Percentiles rank a stretch among this genome's conserved stretches.
Evolutionary conservation across 2,329 filamentous ascomycete genomes (phyloP).

Genomic region (Zasmidium citrigriseum): DNA sequence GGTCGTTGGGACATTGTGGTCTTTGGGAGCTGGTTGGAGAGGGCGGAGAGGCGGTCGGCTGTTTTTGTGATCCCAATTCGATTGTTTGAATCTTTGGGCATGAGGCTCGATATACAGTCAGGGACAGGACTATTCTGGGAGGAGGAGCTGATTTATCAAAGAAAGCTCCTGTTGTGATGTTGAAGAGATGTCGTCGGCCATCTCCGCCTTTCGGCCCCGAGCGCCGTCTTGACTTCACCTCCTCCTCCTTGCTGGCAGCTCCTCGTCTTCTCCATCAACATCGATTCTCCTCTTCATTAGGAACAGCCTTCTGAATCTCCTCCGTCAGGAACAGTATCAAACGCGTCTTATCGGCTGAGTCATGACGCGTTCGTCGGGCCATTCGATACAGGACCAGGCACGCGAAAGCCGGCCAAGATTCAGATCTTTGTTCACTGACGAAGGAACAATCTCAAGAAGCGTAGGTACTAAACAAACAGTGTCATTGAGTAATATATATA

Average conservation of each 20-base stretch:
- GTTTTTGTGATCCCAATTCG: background rate
- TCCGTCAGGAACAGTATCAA: no score
- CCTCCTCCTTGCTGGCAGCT: background rate
- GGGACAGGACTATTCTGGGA: background rate
- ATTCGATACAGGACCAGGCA: no score
- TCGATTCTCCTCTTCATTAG: background rate
- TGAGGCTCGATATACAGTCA: background rate
- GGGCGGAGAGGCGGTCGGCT: background rate
- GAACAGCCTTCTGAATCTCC: no score
- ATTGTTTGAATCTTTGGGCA: background rate
- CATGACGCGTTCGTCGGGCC: no score
- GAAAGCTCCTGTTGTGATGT: background rate
- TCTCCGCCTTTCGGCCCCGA: background rate
- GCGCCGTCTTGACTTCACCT: background rate
- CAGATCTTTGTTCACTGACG: no score
- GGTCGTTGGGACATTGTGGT: constrained; percentile 34
- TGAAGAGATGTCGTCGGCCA: background rate
- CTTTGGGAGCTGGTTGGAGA: background rate
- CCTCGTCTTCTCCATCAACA: background rate
- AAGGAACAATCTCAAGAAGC: no score
- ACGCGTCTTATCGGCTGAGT: no score
- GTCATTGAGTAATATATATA: no score
- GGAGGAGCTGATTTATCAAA: background rate
- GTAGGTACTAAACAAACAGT: no score
- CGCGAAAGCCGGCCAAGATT: no score